These are phyloP conservation scores for Termitomyces sp. DNA, from an alignment of 768 basidiomycete genomes.

Conservation along the genomic window DNA sequence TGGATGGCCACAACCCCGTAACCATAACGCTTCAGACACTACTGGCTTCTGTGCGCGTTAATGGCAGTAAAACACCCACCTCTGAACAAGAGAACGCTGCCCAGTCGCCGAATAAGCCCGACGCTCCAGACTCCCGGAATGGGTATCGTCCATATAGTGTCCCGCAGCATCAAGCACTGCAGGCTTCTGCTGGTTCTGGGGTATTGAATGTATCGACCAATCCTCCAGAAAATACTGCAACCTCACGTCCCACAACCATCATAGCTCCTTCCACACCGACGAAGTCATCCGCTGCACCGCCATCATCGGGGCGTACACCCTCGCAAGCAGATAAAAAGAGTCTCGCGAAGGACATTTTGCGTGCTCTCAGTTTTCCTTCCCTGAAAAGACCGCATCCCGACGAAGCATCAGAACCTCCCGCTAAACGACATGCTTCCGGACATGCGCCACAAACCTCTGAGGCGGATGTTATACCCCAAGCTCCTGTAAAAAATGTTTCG, in stretches of 20 bases:
- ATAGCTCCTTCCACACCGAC: background rate
- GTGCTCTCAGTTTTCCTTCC: slow-evolving; percentile 37
- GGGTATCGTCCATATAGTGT: slow-evolving; percentile 6
- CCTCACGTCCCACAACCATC: too few species aligned
- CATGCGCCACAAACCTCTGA: background rate
- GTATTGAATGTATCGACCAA: background rate
- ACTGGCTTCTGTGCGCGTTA: background rate
- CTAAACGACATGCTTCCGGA: slow-evolving; percentile 10
- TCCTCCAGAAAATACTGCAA: background rate
- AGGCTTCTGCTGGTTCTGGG: background rate
- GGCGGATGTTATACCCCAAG: background rate
- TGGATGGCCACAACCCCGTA: background rate
- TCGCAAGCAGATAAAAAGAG: slow-evolving; percentile 44
- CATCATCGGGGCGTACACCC: slow-evolving; percentile 24
- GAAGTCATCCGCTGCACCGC: background rate
- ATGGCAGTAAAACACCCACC: background rate
- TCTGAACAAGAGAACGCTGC: background rate
- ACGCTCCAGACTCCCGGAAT: background rate
- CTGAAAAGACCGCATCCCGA: slow-evolving; percentile 21
- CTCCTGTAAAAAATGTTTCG: background rate
- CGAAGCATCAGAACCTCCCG: slow-evolving; percentile 7
- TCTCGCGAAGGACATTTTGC: slow-evolving; percentile 55
- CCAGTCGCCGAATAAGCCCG: background rate
- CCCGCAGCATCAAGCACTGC: slow-evolving; percentile 1
- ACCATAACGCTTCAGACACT: background rate